A percentile compares a stretch with the other conserved stretches of the same genome.
These are phyloP conservation scores for Trichoderma reesei DNA, from an alignment of 495 filamentous ascomycete genomes.

Conservation along the genomic window DNA sequence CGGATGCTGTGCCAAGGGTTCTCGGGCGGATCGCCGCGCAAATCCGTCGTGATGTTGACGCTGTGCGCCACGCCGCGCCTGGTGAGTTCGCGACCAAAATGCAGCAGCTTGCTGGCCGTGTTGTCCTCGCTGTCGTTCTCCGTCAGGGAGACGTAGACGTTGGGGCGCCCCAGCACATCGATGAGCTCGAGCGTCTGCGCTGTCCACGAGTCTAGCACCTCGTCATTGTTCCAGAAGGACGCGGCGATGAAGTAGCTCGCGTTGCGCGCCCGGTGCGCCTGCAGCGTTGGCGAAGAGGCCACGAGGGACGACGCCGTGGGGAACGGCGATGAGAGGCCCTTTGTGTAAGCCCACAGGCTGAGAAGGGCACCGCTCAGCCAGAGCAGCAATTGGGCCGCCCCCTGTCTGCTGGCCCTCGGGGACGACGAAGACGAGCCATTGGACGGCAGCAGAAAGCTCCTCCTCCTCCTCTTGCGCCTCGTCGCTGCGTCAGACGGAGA, in stretches of 20 bases:
- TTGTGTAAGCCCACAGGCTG: neutral
- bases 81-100: neutral
- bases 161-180: neutral
- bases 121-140: constrained; percentile 1
- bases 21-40: neutral
- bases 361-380: constrained; percentile 1
- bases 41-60: neutral
- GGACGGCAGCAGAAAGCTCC: neutral
- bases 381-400: neutral
- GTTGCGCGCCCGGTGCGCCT: neutral
- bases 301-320: neutral
- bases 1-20: neutral
- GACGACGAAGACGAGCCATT: neutral
- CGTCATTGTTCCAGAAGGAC: constrained; percentile 3
- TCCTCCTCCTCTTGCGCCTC: constrained; percentile 1
- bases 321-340: neutral
- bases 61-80: neutral
- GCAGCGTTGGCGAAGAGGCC: neutral
- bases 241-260: constrained; percentile 6
- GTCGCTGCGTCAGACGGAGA: neutral
- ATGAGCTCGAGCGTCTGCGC: neutral
- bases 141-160: constrained; percentile 1
- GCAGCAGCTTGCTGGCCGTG: constrained; percentile 1
- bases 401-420: neutral
- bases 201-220: neutral